Evolutionary conservation across 495 filamentous ascomycete species (phyloP).

Genomic region (Aspergillus steynii): DNA sequence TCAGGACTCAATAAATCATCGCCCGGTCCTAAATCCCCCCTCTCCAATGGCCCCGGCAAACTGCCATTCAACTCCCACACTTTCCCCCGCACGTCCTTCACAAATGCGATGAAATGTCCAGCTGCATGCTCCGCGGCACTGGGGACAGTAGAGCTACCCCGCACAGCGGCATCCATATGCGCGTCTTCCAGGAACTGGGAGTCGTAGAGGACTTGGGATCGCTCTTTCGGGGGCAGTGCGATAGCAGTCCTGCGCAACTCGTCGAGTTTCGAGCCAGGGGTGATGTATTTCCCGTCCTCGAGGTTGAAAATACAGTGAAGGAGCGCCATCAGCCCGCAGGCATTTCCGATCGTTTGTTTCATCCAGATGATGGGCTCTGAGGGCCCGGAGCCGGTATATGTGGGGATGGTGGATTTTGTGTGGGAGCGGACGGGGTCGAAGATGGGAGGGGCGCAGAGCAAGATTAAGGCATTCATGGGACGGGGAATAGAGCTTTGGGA

Average conservation of each 20-base stretch:
- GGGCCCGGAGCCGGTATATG: slow-evolving; percentile 51
- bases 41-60: slow-evolving; percentile 69
- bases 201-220: slow-evolving; percentile 69
- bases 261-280: slow-evolving; percentile 30
- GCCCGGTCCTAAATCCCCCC: slow-evolving; percentile 59
- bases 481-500: slow-evolving; percentile 57
- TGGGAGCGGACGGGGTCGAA: slow-evolving; percentile 37
- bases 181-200: slow-evolving; percentile 66
- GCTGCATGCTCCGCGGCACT: slow-evolving; percentile 61
- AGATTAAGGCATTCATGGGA: slow-evolving; percentile 57
- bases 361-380: slow-evolving; percentile 62
- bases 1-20: slow-evolving; percentile 71
- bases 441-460: slow-evolving; percentile 54
- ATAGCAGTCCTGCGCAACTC: slow-evolving; percentile 28
- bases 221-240: slow-evolving; percentile 38
- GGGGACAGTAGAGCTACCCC: slow-evolving; percentile 68
- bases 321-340: slow-evolving; percentile 64
- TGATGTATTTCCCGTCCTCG: slow-evolving; percentile 39
- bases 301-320: slow-evolving; percentile 60
- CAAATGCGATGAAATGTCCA: slow-evolving; percentile 79
- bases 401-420: slow-evolving; percentile 31
- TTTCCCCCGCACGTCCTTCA: slow-evolving; percentile 61
- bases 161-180: slow-evolving; percentile 65
- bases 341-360: slow-evolving; percentile 66
- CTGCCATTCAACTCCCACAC: slow-evolving; percentile 85